A percentile compares a stretch with the other conserved stretches of the same genome.
Conservation (phyloP, 345 rosid species). For the Brassica napus region Da-Ae NC_063440.1:25525501-25526000, state of each 20-base stretch:
- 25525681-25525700: neutral
- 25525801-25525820: neutral
- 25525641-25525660: neutral
- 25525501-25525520: neutral
- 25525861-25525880: neutral
- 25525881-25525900: neutral
- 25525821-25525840: neutral
- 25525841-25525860: neutral
- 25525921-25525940: neutral
- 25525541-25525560: neutral
- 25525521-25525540: neutral
- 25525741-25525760: neutral
- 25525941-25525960: neutral
- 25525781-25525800: neutral
- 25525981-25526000: too few species aligned
- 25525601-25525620: slow-evolving; percentile 8
- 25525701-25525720: neutral
- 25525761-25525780: neutral
- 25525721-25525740: slow-evolving; percentile 11
- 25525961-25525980: too few species aligned
- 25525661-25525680: slow-evolving; percentile 3
- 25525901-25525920: neutral
- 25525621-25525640: neutral
- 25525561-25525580: neutral
- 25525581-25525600: slow-evolving; percentile 33